phyloP scores from a whole-genome alignment of 495 filamentous ascomycete genomes.

The Sporormia fimetaria region DNA sequence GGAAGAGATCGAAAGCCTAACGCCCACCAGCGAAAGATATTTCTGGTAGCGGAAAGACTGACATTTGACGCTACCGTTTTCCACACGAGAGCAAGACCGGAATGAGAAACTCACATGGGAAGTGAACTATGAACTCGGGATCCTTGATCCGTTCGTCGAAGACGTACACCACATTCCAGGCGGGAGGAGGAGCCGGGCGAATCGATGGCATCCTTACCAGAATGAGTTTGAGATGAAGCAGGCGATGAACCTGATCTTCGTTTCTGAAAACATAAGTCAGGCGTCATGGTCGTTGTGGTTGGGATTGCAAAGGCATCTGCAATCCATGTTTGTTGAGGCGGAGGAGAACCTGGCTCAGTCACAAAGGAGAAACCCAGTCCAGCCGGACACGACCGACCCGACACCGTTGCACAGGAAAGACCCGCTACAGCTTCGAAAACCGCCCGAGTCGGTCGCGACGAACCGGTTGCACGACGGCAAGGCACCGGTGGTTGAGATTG shows the following conservation, averaged over 20 bases:
- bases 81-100: conserved; percentile 5
- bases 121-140: conserved; percentile 20
- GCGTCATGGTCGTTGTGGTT: conserved; percentile 11
- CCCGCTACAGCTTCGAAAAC: too few relatives aligned
- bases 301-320: conserved; percentile 1
- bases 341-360: too few relatives aligned
- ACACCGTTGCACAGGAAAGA: too few relatives aligned
- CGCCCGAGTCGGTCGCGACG: too few relatives aligned
- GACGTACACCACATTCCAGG: conserved; percentile 13
- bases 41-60: conserved; percentile 21
- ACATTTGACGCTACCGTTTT: conserved; percentile 5
- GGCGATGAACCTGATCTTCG: conserved; percentile 9
- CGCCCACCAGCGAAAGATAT: conserved; percentile 15
- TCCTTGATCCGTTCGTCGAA: conserved; percentile 16
- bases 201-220: conserved; percentile 18
- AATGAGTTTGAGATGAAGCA: conserved; percentile 20
- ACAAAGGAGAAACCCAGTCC: too few relatives aligned
- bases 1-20: background rate
- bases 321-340: background rate
- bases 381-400: too few relatives aligned
- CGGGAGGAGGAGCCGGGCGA: conserved; percentile 11
- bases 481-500: conserved; percentile 4
- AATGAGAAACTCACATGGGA: conserved; percentile 20
- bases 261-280: conserved; percentile 11
- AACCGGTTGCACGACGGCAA: too few relatives aligned